Conservation (phyloP, 805 yeast species). For the Candida coquimbonensis region DNA sequence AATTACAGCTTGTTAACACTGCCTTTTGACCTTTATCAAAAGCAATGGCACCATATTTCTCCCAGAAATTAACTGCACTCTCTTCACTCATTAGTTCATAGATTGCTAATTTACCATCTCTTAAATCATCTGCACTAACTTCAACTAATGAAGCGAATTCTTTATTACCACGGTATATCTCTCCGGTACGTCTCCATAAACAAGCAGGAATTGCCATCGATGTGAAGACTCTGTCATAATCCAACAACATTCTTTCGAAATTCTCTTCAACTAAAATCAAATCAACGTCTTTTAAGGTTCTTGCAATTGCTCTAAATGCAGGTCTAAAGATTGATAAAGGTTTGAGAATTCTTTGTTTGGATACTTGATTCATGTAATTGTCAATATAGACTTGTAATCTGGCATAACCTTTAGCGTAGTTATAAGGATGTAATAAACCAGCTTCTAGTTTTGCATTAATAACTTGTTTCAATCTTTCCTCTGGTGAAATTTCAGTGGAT, state of each 20-base stretch:
- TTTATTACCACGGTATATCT: conserved; percentile 88
- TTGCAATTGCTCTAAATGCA: conserved; percentile 87
- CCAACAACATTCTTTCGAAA: conserved; percentile 87
- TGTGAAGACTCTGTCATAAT: conserved; percentile 91
- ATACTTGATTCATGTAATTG: conserved; percentile 76
- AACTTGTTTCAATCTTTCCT: conserved; percentile 86
- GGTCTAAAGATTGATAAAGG: conserved; percentile 85
- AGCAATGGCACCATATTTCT: conserved; percentile 92
- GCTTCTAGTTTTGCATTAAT: conserved; percentile 93
- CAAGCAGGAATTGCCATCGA: conserved; percentile 98
- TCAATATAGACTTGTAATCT: conserved; percentile 88
- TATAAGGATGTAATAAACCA: conserved; percentile 85
- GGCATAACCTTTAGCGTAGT: conserved; percentile 91
- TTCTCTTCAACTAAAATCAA: conserved; percentile 88
- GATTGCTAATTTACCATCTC: conserved; percentile 87
- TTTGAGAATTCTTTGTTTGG: conserved; percentile 77
- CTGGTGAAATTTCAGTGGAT: conserved; percentile 88
- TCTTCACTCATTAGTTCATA: conserved; percentile 94
- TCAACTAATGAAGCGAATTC: conserved; percentile 93
- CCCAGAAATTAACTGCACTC: conserved; percentile 96
- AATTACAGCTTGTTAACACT: conserved; percentile 83
- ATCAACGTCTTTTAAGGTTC: conserved; percentile 85
- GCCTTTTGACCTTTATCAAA: conserved; percentile 95
- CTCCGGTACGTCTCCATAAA: conserved; percentile 95
- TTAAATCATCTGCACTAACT: conserved; percentile 79